Evolutionary conservation across 371 early-diverging fungal species (phyloP).

Genomic region (Saksenaea vasiformis): DNA sequence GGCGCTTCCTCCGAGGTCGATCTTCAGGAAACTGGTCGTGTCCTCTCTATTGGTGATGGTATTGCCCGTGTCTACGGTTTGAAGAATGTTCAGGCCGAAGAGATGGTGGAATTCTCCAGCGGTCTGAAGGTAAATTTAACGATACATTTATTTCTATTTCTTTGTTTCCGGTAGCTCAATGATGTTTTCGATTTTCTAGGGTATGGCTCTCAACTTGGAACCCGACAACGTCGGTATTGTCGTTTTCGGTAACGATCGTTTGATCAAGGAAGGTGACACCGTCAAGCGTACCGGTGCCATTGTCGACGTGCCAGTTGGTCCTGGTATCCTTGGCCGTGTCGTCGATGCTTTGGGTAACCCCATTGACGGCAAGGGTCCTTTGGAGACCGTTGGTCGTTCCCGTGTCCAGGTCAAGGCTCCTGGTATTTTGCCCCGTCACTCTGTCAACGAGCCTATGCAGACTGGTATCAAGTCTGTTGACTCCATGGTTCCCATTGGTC

Average conservation of each 20-base stretch:
- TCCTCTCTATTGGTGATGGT: too few relatives aligned
- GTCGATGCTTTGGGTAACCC: slow-evolving; percentile 97
- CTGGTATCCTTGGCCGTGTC: slow-evolving; percentile 92
- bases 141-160: neutral
- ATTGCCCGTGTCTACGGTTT: too few relatives aligned
- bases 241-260: too few relatives aligned
- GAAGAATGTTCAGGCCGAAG: too few relatives aligned
- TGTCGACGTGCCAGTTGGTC: slow-evolving; percentile 94
- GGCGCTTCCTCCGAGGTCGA: too few relatives aligned
- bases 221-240: too few relatives aligned
- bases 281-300: slow-evolving; percentile 97
- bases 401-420: slow-evolving; percentile 97
- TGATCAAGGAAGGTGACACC: too few relatives aligned
- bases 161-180: neutral
- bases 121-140: slow-evolving; percentile 77
- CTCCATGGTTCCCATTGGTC: slow-evolving; percentile 97
- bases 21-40: too few relatives aligned
- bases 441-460: slow-evolving; percentile 97
- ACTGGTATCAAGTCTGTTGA: slow-evolving; percentile 98
- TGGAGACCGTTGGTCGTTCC: slow-evolving; percentile 73
- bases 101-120: slow-evolving; percentile 96
- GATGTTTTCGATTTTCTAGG: slow-evolving; percentile 52
- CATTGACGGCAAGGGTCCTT: slow-evolving; percentile 97
- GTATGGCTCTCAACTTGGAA: slow-evolving; percentile 95
- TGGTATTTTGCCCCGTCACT: slow-evolving; percentile 96